phyloP scores from a whole-genome alignment of 2,329 filamentous ascomycete species.

The Curvularia eragrostidis region DNA sequence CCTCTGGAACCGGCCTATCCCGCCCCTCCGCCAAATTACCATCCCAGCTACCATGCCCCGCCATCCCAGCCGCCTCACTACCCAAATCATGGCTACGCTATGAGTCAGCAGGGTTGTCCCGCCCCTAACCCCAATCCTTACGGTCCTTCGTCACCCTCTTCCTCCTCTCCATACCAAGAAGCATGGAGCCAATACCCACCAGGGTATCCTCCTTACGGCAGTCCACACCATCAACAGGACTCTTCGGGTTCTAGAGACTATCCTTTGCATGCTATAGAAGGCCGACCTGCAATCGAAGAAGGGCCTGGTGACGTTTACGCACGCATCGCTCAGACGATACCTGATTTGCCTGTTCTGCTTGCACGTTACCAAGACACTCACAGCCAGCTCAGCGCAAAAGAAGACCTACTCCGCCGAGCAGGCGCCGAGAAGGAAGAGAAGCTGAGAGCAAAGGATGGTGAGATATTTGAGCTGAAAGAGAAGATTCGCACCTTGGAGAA shows the following conservation, averaged over 20 bases:
- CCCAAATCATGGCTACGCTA: constrained; percentile 41
- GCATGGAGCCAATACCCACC: constrained; percentile 46
- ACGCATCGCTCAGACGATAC: constrained; percentile 49
- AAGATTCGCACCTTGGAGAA: constrained; percentile 59
- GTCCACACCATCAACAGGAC: constrained; percentile 45
- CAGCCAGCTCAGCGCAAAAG: constrained; percentile 57
- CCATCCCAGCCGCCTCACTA: constrained; percentile 45
- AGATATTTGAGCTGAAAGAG: constrained; percentile 60
- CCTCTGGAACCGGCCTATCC: constrained; percentile 44
- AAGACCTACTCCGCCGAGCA: constrained; percentile 58
- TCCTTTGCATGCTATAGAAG: constrained; percentile 39
- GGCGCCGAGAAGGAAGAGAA: constrained; percentile 59
- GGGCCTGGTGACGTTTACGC: constrained; percentile 48
- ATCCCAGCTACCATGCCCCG: constrained; percentile 47
- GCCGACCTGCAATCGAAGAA: constrained; percentile 44
- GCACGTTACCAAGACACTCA: constrained; percentile 60
- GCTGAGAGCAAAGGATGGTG: constrained; percentile 59
- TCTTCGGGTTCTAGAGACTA: constrained; percentile 47
- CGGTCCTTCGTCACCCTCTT: constrained; percentile 45
- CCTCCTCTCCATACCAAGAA: constrained; percentile 48
- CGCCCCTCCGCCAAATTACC: constrained; percentile 68
- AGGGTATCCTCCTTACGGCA: constrained; percentile 45
- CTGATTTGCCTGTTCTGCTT: constrained; percentile 49
- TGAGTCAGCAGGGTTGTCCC: constrained; percentile 45
- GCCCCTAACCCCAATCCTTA: constrained; percentile 40